Base-by-base conservation (phyloP, 768 basidiomycete species). In the Naganishia antarctica region DNA sequence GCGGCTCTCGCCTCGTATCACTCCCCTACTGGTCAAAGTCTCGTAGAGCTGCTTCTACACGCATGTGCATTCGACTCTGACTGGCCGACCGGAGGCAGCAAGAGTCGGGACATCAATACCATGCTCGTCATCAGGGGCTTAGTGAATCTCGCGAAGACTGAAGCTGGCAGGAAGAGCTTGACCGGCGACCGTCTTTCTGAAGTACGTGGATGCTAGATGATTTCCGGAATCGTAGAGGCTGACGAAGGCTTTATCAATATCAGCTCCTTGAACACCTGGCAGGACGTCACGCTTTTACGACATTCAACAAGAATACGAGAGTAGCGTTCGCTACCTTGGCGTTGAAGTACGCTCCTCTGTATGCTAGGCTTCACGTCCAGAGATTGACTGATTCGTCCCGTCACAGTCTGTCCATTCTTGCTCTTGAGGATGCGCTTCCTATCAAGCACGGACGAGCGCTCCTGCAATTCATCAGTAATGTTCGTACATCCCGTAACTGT, bases 91-190 rank as follows among this genome's bases (percentile, higher is more conserved):
- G 81, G 86, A 0, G 74, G 87, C 37, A 75, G 81, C 3, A 96
- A 91, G 77, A 76, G 84, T 7, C 81, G 86, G 63, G 92, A 96
- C 74, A 94, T 87, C 18, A 97, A 97, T 72, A 81, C 86, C 0
- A 80, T 94, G 65, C 81, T 99, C 26, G 80, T 88, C 1, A 79
- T 96, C 51, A 83, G 93, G 34, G 87, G 85, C 0, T 70, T 96
- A 37, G 85, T 89, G 28, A 99, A 99, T 76, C 78, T 82, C 34
- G 86, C 92, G 81, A 83, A 86, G 69, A 75, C 74, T 2, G 62
- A 65, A 16, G 69, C 71, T 47, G 78, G 77, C 5, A 65, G 73
- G 40, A 43, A 41, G 2, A 46, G 62, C 12, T 50, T 75, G 40
- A 47, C 28, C 8, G 58, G 61, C 15, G 66, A 74, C 7, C 64